Conservation (phyloP, 441 rosid genomes). For the Omphalea diandra region DNA sequence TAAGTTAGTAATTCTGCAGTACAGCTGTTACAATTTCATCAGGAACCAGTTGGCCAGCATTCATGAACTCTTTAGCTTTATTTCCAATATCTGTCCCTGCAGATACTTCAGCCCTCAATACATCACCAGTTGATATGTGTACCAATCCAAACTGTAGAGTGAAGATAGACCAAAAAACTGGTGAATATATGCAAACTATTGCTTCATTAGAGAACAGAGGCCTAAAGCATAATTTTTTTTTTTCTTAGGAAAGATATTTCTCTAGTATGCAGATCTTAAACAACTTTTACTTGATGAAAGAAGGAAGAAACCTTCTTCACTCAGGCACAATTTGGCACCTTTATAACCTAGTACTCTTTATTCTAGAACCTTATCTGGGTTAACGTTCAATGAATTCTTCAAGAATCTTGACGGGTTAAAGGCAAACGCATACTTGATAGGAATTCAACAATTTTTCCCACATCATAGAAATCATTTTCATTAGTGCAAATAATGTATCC, state of each 20-base stretch:
- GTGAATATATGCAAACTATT: not conserved
- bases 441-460: not conserved
- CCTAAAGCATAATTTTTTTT: not conserved
- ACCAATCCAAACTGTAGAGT: constrained; percentile 82
- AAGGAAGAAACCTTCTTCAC: not conserved
- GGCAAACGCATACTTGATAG: not conserved
- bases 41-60: constrained; percentile 75
- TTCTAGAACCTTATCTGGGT: not conserved
- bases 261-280: not conserved
- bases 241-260: too few species aligned
- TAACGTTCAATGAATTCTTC: not conserved
- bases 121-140: constrained; percentile 92
- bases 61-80: constrained; percentile 78
- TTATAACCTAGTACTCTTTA: not conserved
- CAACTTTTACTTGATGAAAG: not conserved
- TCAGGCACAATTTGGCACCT: not conserved
- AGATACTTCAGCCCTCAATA: constrained; percentile 79
- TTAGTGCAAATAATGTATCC: not conserved
- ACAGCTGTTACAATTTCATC: constrained; percentile 87
- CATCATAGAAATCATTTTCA: not conserved
- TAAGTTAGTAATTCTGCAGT: constrained; percentile 23
- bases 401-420: too few species aligned
- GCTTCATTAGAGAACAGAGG: not conserved
- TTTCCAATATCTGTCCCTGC: constrained; percentile 75
- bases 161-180: not conserved